Conservation (phyloP, 2,329 filamentous ascomycete species). For the Aschersonia sp. region DNA sequence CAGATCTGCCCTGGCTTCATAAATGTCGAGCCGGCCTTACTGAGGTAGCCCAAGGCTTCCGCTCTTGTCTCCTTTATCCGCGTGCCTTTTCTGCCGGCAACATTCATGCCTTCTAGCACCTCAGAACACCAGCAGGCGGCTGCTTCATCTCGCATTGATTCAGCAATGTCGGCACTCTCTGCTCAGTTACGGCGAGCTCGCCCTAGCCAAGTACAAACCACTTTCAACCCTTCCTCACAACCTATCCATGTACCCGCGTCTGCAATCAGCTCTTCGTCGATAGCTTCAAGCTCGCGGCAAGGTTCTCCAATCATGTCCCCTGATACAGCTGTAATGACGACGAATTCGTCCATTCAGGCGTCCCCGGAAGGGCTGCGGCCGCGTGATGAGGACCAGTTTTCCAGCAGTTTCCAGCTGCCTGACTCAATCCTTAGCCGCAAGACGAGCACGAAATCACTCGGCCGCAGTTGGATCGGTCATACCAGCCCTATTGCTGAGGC, state of each 20-base stretch:
- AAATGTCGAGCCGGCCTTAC: conserved; percentile 21
- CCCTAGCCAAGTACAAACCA: conserved; percentile 33
- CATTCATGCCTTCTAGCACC: conserved; percentile 9
- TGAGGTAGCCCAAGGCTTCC: conserved; percentile 8
- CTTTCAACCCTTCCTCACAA: conserved; percentile 15
- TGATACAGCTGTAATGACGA: conserved; percentile 35
- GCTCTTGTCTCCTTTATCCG: conserved; percentile 9
- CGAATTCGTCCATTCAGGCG: conserved; percentile 48
- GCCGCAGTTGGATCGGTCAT: conserved; percentile 40
- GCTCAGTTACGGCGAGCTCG: conserved; percentile 25
- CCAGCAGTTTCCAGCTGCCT: conserved; percentile 51
- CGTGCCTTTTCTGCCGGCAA: no score
- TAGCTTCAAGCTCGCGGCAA: conserved; percentile 38
- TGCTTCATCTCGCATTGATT: conserved; percentile 12
- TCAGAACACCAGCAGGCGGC: conserved; percentile 11
- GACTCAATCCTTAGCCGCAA: conserved; percentile 52
- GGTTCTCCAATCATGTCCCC: conserved; percentile 44
- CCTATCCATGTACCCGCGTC: conserved; percentile 26
- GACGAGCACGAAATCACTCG: conserved; percentile 48
- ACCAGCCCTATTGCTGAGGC: conserved; percentile 41
- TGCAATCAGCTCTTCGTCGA: conserved; percentile 40
- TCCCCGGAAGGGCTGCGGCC: conserved; percentile 50
- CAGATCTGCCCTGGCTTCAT: conserved; percentile 18
- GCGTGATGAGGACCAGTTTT: conserved; percentile 36
- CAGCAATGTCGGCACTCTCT: conserved; percentile 27